Base-by-base conservation (phyloP, 768 basidiomycete genomes). In the Wakefieldia striispora region DNA sequence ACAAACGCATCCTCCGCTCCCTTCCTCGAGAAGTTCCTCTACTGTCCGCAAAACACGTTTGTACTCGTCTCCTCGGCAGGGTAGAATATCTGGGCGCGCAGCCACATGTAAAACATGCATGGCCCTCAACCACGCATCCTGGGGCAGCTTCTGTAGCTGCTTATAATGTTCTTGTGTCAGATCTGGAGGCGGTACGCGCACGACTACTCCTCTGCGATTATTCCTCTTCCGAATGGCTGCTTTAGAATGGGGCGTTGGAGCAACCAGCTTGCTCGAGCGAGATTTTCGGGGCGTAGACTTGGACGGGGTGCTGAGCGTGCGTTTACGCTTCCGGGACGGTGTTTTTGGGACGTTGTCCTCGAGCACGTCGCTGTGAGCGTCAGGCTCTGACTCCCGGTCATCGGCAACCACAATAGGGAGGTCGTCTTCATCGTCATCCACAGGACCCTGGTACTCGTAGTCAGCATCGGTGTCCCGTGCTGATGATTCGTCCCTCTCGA, bases 1-100 rank as follows among this genome's bases (percentile, higher is more conserved):
- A 95, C 95, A 98, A 44, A 99, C 76, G 68, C 97, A 99, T 16
- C 95, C 95, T 2, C 95, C 95, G 35, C 88, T 91, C 0, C 93
- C 92, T 56, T 93, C 91, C 51, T 97, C 93, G 12, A 99, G 72
- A 26, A 95, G 72, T 53, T 93, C 88, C 45, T 88, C 86, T 4
- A 97, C 85, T 35, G 82, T 81, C 20, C 79, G 75, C 58, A 94
- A 60, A 20, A 97, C 86, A 39, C 80, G 76, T 13, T 75, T 77
- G 60, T 88, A 95, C 67, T 97, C 93, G 40, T 83, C 82, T 48
- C 92, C 89, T 40, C 97, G 74, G 69, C 95, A 95, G 4, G 94
- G 94, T 35, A 99, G 70, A 21, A 82, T 77, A 56, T 95, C 91
- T 1, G 97, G 95, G 7, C 95, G 80, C 43, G 91, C 89, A 2